Base-by-base conservation (phyloP, 371 early-diverging fungal species). In the Mortierella sp. region DNA sequence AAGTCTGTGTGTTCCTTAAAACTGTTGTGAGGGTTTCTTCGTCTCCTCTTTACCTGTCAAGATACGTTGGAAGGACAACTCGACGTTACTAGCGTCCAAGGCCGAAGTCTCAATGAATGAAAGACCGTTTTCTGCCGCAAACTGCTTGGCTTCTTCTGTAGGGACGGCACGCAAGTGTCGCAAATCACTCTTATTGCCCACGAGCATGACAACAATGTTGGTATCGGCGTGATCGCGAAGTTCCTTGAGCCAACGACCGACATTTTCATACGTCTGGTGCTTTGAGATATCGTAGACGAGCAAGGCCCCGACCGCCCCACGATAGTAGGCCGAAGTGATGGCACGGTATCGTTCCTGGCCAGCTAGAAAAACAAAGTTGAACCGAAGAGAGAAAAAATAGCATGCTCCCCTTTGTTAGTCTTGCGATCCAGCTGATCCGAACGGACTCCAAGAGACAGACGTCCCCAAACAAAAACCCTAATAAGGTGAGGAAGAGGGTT, bases 101-200 rank as follows among this genome's bases (percentile, higher is more conserved):
- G 98, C 98, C 19, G 98, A 97, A 3, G 98, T 96, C 81, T 97
- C 98, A 62, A 96, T 96, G 66, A 97, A 97, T 19, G 91, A 92
- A 54, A 97, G 83, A 5, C 89, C 90, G 69, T 96, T 95, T 58
- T 95, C 94, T 53, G 92, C 93, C 19, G 99, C 98, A 86, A 95
- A 96, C 63, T 94, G 92, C 83, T 95, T 95, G 27, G 97, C 99
- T 73, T 97, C 96, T 25, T 97, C 97, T 3, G 96, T 96, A 1
- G 96, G 92, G 13, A 99, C 99, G 24, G 97, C 96, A 52, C 99
- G 87, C 67, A 98, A 79, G 70, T 96, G 95, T 72, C 95, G 85
- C 85, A 99, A 84, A 92, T 99, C 99, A 68, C 92, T 94, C 92
- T 99, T 99, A 88, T 99, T 99, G 63, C 99, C 99, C 29, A 99